Base-by-base conservation (phyloP, 2,329 filamentous ascomycete species). In the Mycosphaerella sp. region DNA sequence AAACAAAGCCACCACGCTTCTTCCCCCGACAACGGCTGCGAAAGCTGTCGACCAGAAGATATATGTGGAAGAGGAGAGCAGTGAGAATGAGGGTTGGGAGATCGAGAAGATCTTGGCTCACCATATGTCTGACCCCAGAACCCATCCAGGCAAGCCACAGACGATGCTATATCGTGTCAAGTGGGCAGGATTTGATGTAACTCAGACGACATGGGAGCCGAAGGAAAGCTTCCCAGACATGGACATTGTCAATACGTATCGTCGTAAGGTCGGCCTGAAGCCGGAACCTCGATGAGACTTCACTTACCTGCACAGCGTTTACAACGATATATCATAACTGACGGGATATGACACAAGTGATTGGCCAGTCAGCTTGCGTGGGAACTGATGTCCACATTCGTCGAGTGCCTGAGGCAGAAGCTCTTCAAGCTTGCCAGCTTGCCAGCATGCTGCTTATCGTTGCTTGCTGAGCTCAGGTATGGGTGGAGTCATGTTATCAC, bases 121-220 rank as follows among this genome's bases (percentile, higher is more conserved):
- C 47, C 55, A 55, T 16, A 50, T 59, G 41, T 61, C 58, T 5
- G 62, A 66, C 34, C 62, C 62, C 9, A 27, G 42, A 13, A 63
- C 60, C 1, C 64, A 66, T 41, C 58, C 62, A 8, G 63, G 63
- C 8, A 55, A 60, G 34, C 53, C 61, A 18, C 58, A 58, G 27
- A 60, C 60, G 3, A 63, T 63, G 62, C 52, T 66, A 6, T 66
- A 64, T 40, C 56, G 61, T 28, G 62, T 64, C 16, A 65, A 65
- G 52, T 66, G 64, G 64, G 58, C 51, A 10, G 64, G 64, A 3
- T 64, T 52, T 37, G 37, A 37, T 14, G 39, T 27, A 8, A 50
- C 55, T 6, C 56, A 60, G 10, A 50, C 58, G 7, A 64, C 62
- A 1, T 66, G 64, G 64, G 64, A 66, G 25, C 56, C 56, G 7